Conservation (phyloP, 306 rosid genomes). For the Vicia sativa region DNA sequence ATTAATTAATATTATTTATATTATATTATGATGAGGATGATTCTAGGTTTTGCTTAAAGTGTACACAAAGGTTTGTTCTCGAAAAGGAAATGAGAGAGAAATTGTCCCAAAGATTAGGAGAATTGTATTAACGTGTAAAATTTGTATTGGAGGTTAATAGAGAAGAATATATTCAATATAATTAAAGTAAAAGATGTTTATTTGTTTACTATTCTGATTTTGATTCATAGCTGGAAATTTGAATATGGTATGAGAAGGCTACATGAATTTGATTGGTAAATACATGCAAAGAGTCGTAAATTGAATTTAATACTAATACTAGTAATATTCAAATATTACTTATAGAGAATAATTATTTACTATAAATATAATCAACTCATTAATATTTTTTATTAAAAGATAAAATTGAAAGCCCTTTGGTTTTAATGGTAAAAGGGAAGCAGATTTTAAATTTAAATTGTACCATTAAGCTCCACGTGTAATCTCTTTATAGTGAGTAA, state of each 20-base stretch:
- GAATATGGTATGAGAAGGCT: not conserved
- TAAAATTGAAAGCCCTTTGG: too few relatives aligned
- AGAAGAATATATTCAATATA: constrained; percentile 20
- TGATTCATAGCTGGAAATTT: constrained; percentile 38
- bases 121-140: constrained; percentile 9
- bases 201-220: not conserved
- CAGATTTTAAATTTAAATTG: too few relatives aligned
- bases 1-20: not conserved
- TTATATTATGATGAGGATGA: not conserved
- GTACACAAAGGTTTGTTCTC: constrained; percentile 47
- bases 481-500: too few relatives aligned
- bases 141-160: constrained; percentile 33
- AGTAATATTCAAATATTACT: not conserved
- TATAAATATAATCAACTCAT: not conserved
- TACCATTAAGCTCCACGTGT: too few relatives aligned
- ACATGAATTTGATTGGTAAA: not conserved
- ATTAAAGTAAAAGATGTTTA: constrained; percentile 11
- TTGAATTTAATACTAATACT: not conserved
- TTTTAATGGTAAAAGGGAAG: too few relatives aligned
- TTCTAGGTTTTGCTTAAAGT: constrained; percentile 57
- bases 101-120: constrained; percentile 30
- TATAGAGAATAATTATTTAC: not conserved
- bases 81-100: not conserved
- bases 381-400: too few relatives aligned
- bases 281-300: constrained; percentile 11